phyloP scores from a whole-genome alignment of 2,329 filamentous ascomycete species.

The Aschersonia sp. region DNA sequence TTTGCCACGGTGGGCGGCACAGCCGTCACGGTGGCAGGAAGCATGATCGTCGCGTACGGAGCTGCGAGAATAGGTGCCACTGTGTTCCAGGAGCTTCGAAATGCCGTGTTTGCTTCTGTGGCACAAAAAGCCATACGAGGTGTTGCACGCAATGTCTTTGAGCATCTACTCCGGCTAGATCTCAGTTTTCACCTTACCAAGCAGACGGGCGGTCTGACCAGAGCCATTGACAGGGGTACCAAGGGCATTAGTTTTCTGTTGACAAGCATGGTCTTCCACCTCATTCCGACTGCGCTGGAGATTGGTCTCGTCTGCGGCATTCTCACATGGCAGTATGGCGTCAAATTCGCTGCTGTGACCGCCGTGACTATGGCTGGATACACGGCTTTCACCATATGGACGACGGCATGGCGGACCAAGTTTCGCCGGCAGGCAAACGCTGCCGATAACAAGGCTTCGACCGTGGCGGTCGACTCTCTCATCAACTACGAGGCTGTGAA shows the following conservation, averaged over 20 bases:
- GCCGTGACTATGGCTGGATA: conserved; percentile 84
- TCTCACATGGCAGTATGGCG: conserved; percentile 87
- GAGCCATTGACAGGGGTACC: conserved; percentile 90
- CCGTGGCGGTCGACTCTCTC: conserved; percentile 86
- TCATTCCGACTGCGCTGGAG: conserved; percentile 83
- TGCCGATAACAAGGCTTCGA: conserved; percentile 89
- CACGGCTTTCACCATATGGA: conserved; percentile 91
- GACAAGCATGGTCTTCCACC: conserved; percentile 97
- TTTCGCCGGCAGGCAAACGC: conserved; percentile 92
- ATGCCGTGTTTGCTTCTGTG: conserved; percentile 92
- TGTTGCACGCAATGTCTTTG: conserved; percentile 85
- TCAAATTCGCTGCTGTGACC: conserved; percentile 83
- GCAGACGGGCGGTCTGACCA: conserved; percentile 85
- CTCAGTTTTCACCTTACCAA: conserved; percentile 87
- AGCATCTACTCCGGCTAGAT: conserved; percentile 76
- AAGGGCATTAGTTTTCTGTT: conserved; percentile 97
- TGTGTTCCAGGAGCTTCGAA: conserved; percentile 82
- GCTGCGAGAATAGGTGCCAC: conserved; percentile 77
- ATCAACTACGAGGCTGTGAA: conserved; percentile 99
- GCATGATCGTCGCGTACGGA: conserved; percentile 89
- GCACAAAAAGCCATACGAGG: conserved; percentile 90
- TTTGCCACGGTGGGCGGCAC: conserved; percentile 77
- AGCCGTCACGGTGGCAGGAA: conserved; percentile 74
- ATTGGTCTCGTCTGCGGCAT: conserved; percentile 95
- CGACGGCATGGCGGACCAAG: conserved; percentile 92